phyloP scores from a whole-genome alignment of 2,329 filamentous ascomycete species.

The Fusarium phyllophilum region DNA sequence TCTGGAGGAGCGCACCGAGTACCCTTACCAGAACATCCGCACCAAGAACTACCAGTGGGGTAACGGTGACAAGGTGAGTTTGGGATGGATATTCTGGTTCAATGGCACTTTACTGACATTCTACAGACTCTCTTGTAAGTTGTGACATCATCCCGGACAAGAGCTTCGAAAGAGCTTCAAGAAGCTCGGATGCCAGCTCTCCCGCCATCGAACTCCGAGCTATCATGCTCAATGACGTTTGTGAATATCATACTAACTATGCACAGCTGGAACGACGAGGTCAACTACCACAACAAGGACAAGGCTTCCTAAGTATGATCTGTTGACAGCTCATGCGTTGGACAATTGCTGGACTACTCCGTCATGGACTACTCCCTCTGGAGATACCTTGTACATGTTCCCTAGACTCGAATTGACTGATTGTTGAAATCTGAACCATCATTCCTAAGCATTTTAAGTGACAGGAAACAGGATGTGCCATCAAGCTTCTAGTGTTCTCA shows the following conservation, averaged over 20 bases:
- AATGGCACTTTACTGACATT: conserved; percentile 41
- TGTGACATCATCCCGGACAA: background rate
- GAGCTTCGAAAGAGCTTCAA: conserved; percentile 7
- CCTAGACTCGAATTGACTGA: conserved; percentile 49
- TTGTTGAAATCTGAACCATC: conserved; percentile 21
- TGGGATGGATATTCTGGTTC: background rate
- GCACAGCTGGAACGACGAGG: conserved; percentile 86
- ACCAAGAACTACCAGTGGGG: conserved; percentile 96
- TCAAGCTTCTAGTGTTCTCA: background rate
- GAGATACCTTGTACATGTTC: conserved; percentile 48
- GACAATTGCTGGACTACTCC: conserved; percentile 45
- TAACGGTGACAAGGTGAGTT: conserved; percentile 87
- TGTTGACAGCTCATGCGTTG: conserved; percentile 28
- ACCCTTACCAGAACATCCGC: conserved; percentile 97
- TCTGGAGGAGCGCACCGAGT: conserved; percentile 90
- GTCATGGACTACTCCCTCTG: conserved; percentile 38
- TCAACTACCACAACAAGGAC: conserved; percentile 98
- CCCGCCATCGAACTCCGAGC: background rate
- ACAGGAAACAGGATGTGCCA: background rate
- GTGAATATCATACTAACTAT: conserved; percentile 31
- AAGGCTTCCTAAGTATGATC: conserved; percentile 62
- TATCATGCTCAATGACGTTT: background rate
- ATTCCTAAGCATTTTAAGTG: background rate
- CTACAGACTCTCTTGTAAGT: conserved; percentile 64
- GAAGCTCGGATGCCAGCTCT: conserved; percentile 9